These are phyloP conservation scores for Aspergillus felis DNA, from an alignment of 2,329 filamentous ascomycete genomes.

Conservation along the genomic window DNA sequence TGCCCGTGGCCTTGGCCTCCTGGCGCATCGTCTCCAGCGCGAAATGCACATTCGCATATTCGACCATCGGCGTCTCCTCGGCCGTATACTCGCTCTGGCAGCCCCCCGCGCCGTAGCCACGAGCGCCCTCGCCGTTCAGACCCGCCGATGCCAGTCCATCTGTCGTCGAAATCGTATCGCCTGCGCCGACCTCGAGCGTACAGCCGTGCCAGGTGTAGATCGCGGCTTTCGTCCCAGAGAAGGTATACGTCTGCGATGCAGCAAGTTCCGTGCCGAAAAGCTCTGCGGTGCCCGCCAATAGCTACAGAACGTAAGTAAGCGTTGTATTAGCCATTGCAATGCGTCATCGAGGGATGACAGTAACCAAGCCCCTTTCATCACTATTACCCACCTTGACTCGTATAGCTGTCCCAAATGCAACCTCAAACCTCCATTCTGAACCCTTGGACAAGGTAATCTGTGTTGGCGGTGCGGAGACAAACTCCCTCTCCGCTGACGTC, in stretches of 20 bases:
- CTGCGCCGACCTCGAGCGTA: conserved; percentile 70
- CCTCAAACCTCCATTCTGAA: conserved; percentile 77
- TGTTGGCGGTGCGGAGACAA: conserved; percentile 36
- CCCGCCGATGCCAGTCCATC: conserved; percentile 28
- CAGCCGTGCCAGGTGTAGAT: conserved; percentile 93
- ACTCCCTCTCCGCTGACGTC: conserved; percentile 48
- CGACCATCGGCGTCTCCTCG: conserved; percentile 75
- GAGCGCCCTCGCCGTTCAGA: conserved; percentile 14
- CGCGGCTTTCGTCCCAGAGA: conserved; percentile 77
- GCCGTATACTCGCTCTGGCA: conserved; percentile 65
- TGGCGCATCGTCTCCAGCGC: conserved; percentile 72
- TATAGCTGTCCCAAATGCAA: conserved; percentile 53
- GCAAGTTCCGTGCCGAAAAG: conserved; percentile 94
- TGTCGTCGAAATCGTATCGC: conserved; percentile 44
- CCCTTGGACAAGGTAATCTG: conserved; percentile 57
- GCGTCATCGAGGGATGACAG: neutral
- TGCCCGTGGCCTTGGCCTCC: conserved; percentile 49
- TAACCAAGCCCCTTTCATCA: neutral
- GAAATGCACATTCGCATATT: conserved; percentile 82
- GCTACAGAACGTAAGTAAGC: conserved; percentile 36
- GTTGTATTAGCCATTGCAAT: neutral
- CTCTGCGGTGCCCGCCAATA: conserved; percentile 80
- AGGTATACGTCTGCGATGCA: conserved; percentile 71
- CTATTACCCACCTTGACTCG: conserved; percentile 48
- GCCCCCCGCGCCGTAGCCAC: conserved; percentile 52